Conservation (phyloP, 2,329 filamentous ascomycete genomes). For the Xylariaceae sp. region DNA sequence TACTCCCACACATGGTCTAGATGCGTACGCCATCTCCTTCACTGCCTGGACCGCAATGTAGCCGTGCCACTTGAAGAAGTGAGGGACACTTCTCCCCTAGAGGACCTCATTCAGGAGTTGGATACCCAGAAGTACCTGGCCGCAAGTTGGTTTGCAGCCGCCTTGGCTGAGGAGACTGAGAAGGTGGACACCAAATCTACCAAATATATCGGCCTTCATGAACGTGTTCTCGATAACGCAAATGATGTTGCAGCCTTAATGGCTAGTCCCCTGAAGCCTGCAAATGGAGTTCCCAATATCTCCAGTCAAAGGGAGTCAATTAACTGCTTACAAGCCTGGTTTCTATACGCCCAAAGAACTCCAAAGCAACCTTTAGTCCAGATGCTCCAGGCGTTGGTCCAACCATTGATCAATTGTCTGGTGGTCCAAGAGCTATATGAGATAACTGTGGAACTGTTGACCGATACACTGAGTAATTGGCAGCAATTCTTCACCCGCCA, state of each 20-base stretch:
- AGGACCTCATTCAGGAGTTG: slow-evolving; percentile 54
- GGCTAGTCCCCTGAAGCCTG: slow-evolving; percentile 45
- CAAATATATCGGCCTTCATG: slow-evolving; percentile 57
- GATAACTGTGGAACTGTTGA: slow-evolving; percentile 67
- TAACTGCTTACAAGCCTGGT: slow-evolving; percentile 72
- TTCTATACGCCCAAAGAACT: slow-evolving; percentile 73
- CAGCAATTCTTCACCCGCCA: slow-evolving; percentile 65
- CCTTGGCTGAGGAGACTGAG: slow-evolving; percentile 69
- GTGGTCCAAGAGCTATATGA: slow-evolving; percentile 64
- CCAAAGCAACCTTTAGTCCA: slow-evolving; percentile 63
- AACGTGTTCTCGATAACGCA: slow-evolving; percentile 58
- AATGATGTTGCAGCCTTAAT: slow-evolving; percentile 58
- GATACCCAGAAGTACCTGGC: slow-evolving; percentile 59
- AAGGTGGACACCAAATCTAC: slow-evolving; percentile 69
- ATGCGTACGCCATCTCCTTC: slow-evolving; percentile 68
- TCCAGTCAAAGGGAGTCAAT: slow-evolving; percentile 61
- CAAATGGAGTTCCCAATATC: slow-evolving; percentile 31
- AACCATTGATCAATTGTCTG: slow-evolving; percentile 66
- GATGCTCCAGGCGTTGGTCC: slow-evolving; percentile 65
- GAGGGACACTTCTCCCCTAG: slow-evolving; percentile 50
- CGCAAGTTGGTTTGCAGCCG: slow-evolving; percentile 69
- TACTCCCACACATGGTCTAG: slow-evolving; percentile 71
- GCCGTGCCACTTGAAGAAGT: slow-evolving; percentile 56
- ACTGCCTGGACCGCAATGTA: slow-evolving; percentile 60
- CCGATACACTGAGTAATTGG: slow-evolving; percentile 70